Evolutionary conservation across 257 asterid species (phyloP), one percentile per base, ranked within the genome.

Genomic region (Capsicum pubescens): DNA sequence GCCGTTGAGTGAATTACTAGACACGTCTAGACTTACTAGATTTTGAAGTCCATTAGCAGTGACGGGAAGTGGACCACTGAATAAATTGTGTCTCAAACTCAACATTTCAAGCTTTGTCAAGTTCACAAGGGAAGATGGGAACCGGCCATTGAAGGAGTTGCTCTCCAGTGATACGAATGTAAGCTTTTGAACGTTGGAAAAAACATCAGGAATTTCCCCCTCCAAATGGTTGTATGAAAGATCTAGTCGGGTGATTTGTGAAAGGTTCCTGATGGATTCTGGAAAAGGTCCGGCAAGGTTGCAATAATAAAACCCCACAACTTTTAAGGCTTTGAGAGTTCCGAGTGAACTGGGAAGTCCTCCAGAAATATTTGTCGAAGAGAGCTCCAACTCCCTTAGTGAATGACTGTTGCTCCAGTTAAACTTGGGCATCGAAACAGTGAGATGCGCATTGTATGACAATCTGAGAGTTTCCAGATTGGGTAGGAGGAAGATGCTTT

Each of bases 101-200:
- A 70, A 70, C 7, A 4, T 1, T 39, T 70, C 79, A 69, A 69
- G 78, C 52, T 35, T 7, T 13, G 52, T 32, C 54, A 69, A 21
- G 78, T 69, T 32, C 7, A 69, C 19, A 36, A 69, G 44, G 13
- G 9, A 78, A 0, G 82, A 12, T 13, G 66, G 82, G 26, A 26
- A 13, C 0, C 0, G 13, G 64, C 82, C 82, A 61, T 14, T 61
- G 36, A 61, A 19, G 68, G 21, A 3, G 68, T 61, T 61, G 67
- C 9, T n/a, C 0, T 19, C 7, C 0, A 60, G 67, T 8, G 0
- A 0, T 0, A 60, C 3, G 35, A 0, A 0, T 19, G 68, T 61
- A 77, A 77, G 64, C 82, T 6, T 16, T 78, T 78, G 67, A 5
- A 54, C n/a, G 66, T 26, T 26, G 14, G 50, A 52, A 77, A 77